Conservation (phyloP, 192 early-diverging fungal species). For the Podila horticola region DNA sequence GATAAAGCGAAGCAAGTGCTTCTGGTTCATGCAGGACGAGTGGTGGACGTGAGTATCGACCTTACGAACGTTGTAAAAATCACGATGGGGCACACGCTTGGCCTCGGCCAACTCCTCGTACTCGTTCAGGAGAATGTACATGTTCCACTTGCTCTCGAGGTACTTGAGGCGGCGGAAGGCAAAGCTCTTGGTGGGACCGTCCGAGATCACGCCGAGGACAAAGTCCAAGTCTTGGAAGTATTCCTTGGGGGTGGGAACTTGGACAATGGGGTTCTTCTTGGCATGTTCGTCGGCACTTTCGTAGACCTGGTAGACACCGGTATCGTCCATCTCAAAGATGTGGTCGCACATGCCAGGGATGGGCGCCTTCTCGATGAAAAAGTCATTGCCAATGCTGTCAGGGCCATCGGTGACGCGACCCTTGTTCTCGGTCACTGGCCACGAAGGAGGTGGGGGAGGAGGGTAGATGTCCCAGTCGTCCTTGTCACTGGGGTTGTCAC, state of each 20-base stretch:
- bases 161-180: slow-evolving; percentile 91
- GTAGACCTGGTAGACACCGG: slow-evolving; percentile 70
- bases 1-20: slow-evolving; percentile 96
- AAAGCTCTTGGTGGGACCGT: slow-evolving; percentile 95
- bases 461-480: slow-evolving; percentile 90
- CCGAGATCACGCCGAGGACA: slow-evolving; percentile 82
- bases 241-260: slow-evolving; percentile 80
- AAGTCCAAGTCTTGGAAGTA: slow-evolving; percentile 91
- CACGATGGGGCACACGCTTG: slow-evolving; percentile 96
- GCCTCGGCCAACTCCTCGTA: slow-evolving; percentile 95
- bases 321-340: slow-evolving; percentile 64
- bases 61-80: slow-evolving; percentile 99
- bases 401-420: slow-evolving; percentile 42
- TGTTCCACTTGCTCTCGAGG: slow-evolving; percentile 94
- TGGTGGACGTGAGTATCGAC: slow-evolving; percentile 98
- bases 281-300: slow-evolving; percentile 26
- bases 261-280: slow-evolving; percentile 54
- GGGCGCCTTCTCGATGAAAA: slow-evolving; percentile 33
- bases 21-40: slow-evolving; percentile 97
- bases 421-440: slow-evolving; percentile 61
- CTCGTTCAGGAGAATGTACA: slow-evolving; percentile 95
- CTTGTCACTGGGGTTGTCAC: slow-evolving; percentile 89
- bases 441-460: slow-evolving; percentile 82
- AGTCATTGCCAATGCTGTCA: slow-evolving; percentile 51
- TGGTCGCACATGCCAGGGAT: slow-evolving; percentile 49